Conservation (phyloP, 2,329 filamentous ascomycete species). For the Pseudogymnoascus verrucosus region DNA sequence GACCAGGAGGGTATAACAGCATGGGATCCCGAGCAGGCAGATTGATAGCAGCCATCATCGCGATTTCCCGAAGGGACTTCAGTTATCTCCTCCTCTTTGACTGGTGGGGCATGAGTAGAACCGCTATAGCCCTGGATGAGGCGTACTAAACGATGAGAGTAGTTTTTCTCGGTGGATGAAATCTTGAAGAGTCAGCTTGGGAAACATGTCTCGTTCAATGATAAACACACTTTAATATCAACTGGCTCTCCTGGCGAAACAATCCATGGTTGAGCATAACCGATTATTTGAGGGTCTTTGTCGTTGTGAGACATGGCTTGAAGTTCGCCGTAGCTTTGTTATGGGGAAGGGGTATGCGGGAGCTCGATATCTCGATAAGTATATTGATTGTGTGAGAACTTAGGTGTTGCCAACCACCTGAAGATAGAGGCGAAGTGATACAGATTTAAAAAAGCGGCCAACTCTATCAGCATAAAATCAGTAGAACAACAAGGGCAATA, state of each 20-base stretch:
- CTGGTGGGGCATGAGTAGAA: slow-evolving; percentile 11
- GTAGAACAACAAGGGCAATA: neutral
- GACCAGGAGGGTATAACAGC: slow-evolving; percentile 13
- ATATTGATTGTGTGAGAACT: neutral
- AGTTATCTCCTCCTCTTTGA: slow-evolving; percentile 9
- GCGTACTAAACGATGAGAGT: slow-evolving; percentile 13
- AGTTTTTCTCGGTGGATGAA: slow-evolving; percentile 14
- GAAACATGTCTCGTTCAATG: neutral
- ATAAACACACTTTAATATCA: slow-evolving; percentile 17
- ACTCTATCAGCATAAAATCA: neutral
- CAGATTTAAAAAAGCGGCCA: neutral
- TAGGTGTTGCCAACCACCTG: neutral
- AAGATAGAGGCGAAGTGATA: neutral
- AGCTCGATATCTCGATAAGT: neutral
- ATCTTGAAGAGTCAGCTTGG: slow-evolving; percentile 13
- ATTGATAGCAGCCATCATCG: slow-evolving; percentile 2
- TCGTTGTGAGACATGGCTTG: neutral
- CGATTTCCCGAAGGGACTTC: neutral
- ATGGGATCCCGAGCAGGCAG: neutral
- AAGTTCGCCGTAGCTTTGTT: neutral
- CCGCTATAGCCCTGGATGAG: slow-evolving; percentile 13
- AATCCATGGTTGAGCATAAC: slow-evolving; percentile 20
- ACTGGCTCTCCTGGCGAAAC: slow-evolving; percentile 20
- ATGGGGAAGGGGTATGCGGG: neutral
- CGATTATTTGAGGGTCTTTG: slow-evolving; percentile 15